Evolutionary conservation across 192 early-diverging fungal genomes (phyloP).

Genomic region (Dissophora globulifera): DNA sequence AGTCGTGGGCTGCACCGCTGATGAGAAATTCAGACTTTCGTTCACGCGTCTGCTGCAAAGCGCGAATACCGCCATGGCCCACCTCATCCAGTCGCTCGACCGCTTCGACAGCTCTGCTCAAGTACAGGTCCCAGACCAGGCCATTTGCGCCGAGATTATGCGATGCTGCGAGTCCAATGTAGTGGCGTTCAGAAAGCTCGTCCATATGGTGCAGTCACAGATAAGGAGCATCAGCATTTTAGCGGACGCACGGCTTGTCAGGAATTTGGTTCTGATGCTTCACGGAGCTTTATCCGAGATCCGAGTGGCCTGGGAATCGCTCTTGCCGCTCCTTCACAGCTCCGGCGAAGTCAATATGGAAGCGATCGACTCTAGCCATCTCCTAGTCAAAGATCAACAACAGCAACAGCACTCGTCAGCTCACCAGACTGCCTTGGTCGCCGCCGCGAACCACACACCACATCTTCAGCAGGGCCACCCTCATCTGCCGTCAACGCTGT

Average conservation of each 20-base stretch:
- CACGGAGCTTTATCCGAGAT: constrained; percentile 58
- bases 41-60: constrained; percentile 48
- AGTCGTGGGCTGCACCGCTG: constrained; percentile 43
- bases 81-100: constrained; percentile 50
- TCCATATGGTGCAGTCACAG: constrained; percentile 48
- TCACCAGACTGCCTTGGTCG: background rate
- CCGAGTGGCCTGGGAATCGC: constrained; percentile 56
- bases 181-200: constrained; percentile 36
- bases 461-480: constrained; percentile 9
- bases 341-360: constrained; percentile 27
- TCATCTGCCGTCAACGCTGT: background rate
- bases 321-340: constrained; percentile 49
- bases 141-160: constrained; percentile 41
- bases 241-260: constrained; percentile 49
- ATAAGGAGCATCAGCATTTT: constrained; percentile 46
- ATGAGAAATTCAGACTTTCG: constrained; percentile 46
- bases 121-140: constrained; percentile 33
- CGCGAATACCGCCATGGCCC: constrained; percentile 44
- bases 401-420: constrained; percentile 6
- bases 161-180: constrained; percentile 48
- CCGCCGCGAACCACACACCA: background rate
- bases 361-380: constrained; percentile 17
- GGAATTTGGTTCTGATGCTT: constrained; percentile 55
- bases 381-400: constrained; percentile 19
- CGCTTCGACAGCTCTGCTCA: constrained; percentile 50